Evolutionary conservation across 2,329 filamentous ascomycete genomes (phyloP).

Genomic region (Paecilomyces dactylethromorphus): DNA sequence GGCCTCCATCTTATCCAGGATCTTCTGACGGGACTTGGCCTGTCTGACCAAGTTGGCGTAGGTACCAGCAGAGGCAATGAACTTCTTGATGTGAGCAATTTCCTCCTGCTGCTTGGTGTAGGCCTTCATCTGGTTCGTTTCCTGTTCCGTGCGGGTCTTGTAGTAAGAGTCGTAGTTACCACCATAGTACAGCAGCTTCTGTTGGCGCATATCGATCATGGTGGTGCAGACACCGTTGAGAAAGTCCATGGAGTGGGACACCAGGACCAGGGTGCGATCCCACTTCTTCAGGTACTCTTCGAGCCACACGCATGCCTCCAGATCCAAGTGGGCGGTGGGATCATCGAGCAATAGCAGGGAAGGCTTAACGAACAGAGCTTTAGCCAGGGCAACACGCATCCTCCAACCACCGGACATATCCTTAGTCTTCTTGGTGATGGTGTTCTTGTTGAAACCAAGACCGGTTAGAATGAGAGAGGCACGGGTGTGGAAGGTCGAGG

Average conservation of each 20-base stretch:
- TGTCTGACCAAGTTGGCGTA: slow-evolving; percentile 99
- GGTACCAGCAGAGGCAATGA: slow-evolving; percentile 98
- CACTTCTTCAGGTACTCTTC: slow-evolving; percentile 99
- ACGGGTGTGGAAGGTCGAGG: slow-evolving; percentile 90
- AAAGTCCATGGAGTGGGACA: slow-evolving; percentile 98
- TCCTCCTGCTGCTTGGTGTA: slow-evolving; percentile 99
- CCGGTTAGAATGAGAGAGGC: slow-evolving; percentile 95
- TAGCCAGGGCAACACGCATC: slow-evolving; percentile 97
- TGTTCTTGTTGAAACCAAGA: slow-evolving; percentile 98
- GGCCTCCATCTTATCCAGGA: slow-evolving; percentile 99
- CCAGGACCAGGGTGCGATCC: slow-evolving; percentile 92
- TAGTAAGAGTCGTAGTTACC: slow-evolving; percentile 98
- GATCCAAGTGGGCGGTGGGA: slow-evolving; percentile 97
- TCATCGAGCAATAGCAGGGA: slow-evolving; percentile 93
- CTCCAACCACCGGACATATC: slow-evolving; percentile 99
- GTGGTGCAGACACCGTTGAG: slow-evolving; percentile 95
- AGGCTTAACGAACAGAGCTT: slow-evolving; percentile 97
- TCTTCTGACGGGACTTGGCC: slow-evolving; percentile 99
- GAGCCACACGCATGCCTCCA: slow-evolving; percentile 98
- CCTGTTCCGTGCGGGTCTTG: slow-evolving; percentile 91
- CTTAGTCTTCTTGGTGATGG: slow-evolving; percentile 99
- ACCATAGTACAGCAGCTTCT: slow-evolving; percentile 91
- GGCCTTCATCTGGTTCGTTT: slow-evolving; percentile 97
- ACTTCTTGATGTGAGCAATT: slow-evolving; percentile 99
- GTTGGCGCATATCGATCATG: slow-evolving; percentile 97